Evolutionary conservation across 306 rosid species (phyloP).

Genomic region (Vachellia collinsii): DNA sequence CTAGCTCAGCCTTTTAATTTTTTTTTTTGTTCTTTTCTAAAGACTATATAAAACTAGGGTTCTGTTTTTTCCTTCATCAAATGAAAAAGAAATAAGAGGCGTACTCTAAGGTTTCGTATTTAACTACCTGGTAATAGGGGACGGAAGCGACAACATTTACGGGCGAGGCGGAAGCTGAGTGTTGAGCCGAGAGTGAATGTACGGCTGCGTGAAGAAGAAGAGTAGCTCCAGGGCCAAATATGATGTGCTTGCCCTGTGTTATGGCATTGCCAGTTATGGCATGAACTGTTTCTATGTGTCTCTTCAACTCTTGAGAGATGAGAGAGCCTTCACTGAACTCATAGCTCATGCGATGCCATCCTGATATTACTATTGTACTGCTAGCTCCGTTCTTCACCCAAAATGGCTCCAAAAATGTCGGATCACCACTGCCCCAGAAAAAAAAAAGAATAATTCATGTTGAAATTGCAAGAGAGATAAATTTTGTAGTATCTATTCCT

Average conservation of each 20-base stretch:
- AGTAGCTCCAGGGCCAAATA: slow-evolving; percentile 56
- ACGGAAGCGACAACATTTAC: slow-evolving; percentile 37
- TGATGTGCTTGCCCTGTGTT: slow-evolving; percentile 44
- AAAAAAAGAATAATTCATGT: too few species aligned
- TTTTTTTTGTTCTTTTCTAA: too few species aligned
- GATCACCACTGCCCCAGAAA: slow-evolving; percentile 47
- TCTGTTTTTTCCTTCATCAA: too few species aligned
- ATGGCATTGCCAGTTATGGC: slow-evolving; percentile 44
- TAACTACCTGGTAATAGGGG: slow-evolving; percentile 47
- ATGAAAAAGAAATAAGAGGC: too few species aligned
- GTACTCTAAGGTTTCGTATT: background rate
- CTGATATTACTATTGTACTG: slow-evolving; percentile 49
- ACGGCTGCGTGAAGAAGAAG: slow-evolving; percentile 58
- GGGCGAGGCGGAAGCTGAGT: slow-evolving; percentile 25
- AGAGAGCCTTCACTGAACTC: slow-evolving; percentile 28
- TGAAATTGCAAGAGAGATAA: too few species aligned
- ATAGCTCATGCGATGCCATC: slow-evolving; percentile 66
- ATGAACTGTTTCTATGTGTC: slow-evolving; percentile 40
- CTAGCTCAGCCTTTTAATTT: too few species aligned
- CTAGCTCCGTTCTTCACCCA: slow-evolving; percentile 52
- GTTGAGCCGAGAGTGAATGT: slow-evolving; percentile 40
- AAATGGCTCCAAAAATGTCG: slow-evolving; percentile 56
- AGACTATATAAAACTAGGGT: too few species aligned
- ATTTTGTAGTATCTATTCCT: too few species aligned
- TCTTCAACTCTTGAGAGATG: slow-evolving; percentile 44